Conservation (phyloP, 768 basidiomycete species). For the Candolleomyces efflorescens region DNA sequence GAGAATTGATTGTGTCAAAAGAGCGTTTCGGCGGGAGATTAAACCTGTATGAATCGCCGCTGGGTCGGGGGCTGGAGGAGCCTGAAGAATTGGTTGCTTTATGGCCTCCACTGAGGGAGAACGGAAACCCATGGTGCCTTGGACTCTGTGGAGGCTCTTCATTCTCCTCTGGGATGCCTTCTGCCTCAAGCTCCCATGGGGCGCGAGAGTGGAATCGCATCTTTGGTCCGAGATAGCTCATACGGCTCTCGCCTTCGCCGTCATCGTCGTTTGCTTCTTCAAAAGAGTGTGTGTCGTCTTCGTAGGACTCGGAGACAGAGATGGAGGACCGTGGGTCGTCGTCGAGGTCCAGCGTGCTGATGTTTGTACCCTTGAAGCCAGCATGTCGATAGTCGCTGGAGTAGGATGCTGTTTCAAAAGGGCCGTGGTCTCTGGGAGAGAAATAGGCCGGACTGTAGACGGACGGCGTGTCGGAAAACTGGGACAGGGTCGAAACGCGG, state of each 20-base stretch:
- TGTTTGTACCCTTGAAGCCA: constrained; percentile 39
- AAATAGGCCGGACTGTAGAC: constrained; percentile 60
- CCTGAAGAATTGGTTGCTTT: constrained; percentile 41
- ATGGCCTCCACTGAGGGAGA: constrained; percentile 15
- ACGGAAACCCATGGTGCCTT: constrained; percentile 20
- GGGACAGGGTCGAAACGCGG: constrained; percentile 52
- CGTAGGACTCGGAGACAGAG: constrained; percentile 22
- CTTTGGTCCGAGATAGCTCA: constrained; percentile 78
- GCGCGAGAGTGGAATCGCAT: constrained; percentile 79
- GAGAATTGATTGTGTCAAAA: constrained; percentile 53
- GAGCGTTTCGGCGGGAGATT: constrained; percentile 49
- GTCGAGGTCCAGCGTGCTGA: constrained; percentile 55
- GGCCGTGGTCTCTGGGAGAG: constrained; percentile 41
- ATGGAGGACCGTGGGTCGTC: constrained; percentile 42
- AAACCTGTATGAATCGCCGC: constrained; percentile 59
- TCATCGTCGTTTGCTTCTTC: constrained; percentile 38
- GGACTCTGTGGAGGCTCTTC: constrained; percentile 39
- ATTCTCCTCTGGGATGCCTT: constrained; percentile 39
- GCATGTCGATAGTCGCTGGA: constrained; percentile 18
- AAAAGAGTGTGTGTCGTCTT: constrained; percentile 17
- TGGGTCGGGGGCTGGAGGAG: constrained; percentile 53
- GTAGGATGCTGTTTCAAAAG: constrained; percentile 21
- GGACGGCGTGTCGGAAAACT: constrained; percentile 65
- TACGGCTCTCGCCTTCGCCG: constrained; percentile 43
- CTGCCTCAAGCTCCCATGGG: constrained; percentile 69